Evolutionary conservation across 2,329 filamentous ascomycete species (phyloP).

Genomic region (Coniochaeta sp.): DNA sequence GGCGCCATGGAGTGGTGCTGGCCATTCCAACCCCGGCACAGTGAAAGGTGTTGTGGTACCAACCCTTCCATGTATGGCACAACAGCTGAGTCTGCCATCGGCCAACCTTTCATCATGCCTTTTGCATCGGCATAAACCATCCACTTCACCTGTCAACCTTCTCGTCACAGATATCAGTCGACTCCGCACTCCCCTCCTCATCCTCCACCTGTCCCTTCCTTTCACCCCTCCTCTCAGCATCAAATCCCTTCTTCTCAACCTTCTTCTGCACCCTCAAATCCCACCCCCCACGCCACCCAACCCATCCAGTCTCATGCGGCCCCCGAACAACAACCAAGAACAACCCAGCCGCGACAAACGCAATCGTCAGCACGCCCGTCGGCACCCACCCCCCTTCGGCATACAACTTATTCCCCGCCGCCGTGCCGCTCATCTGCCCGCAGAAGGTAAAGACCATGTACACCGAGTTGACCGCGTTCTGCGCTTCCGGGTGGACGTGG

Average conservation of each 20-base stretch:
- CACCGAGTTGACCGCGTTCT: constrained; percentile 68
- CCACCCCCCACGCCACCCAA: constrained; percentile 26
- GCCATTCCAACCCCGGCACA: too few species aligned
- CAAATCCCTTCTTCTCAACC: too few species aligned
- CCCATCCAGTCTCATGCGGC: constrained; percentile 23
- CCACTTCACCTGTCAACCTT: background rate
- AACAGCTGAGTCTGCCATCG: too few species aligned
- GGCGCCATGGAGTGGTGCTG: too few species aligned
- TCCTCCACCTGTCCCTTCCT: too few species aligned
- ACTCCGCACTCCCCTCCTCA: background rate
- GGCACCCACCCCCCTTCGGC: constrained; percentile 35
- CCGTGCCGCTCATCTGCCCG: constrained; percentile 62
- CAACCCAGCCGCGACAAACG: constrained; percentile 20
- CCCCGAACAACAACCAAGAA: constrained; percentile 21
- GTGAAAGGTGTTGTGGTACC: too few species aligned
- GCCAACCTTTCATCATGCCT: too few species aligned
- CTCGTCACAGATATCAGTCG: background rate
- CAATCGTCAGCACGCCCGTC: constrained; percentile 23
- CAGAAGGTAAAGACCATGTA: constrained; percentile 69
- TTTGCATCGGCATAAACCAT: too few species aligned
- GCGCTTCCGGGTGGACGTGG: constrained; percentile 56
- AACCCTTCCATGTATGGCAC: too few species aligned
- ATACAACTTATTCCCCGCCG: constrained; percentile 41
- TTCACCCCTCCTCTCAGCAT: too few species aligned
- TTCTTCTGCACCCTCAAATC: constrained; percentile 11